phyloP scores from a whole-genome alignment of 2,329 filamentous ascomycete genomes.

The Colletotrichum salicis region DNA sequence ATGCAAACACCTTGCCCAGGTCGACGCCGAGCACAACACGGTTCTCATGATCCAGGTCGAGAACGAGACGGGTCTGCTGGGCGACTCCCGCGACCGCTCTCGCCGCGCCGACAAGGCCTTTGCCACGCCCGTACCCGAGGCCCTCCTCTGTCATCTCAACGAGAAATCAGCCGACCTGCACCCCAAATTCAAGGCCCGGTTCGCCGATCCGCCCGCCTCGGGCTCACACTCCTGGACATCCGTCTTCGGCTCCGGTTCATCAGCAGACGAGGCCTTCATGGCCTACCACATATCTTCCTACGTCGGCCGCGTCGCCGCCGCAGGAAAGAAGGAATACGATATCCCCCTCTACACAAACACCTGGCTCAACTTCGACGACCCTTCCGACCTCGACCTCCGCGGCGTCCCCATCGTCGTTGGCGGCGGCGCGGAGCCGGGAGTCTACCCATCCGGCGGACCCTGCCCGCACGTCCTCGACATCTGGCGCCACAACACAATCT shows the following conservation, averaged over 20 bases:
- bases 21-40: constrained; percentile 58
- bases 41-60: constrained; percentile 69
- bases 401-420: constrained; percentile 48
- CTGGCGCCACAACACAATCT: constrained; percentile 50
- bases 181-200: constrained; percentile 43
- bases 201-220: constrained; percentile 39
- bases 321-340: constrained; percentile 46
- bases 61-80: constrained; percentile 63
- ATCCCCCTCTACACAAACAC: constrained; percentile 50
- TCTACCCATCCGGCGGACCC: constrained; percentile 50
- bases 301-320: constrained; percentile 47
- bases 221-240: constrained; percentile 45
- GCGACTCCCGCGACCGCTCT: constrained; percentile 61
- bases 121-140: constrained; percentile 42
- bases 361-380: constrained; percentile 49
- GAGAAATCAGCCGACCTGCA: constrained; percentile 39
- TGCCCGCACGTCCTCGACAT: constrained; percentile 48
- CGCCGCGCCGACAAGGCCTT: constrained; percentile 54
- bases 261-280: constrained; percentile 51
- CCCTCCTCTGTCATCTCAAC: constrained; percentile 42
- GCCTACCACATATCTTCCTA: constrained; percentile 48
- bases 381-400: constrained; percentile 44
- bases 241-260: constrained; percentile 43
- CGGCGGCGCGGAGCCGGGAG: constrained; percentile 46
- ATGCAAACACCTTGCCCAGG: constrained; percentile 48